Evolutionary conservation across 345 rosid species (phyloP), one percentile per base, ranked within the genome.

Genomic region (Heritiera littoralis): DNA sequence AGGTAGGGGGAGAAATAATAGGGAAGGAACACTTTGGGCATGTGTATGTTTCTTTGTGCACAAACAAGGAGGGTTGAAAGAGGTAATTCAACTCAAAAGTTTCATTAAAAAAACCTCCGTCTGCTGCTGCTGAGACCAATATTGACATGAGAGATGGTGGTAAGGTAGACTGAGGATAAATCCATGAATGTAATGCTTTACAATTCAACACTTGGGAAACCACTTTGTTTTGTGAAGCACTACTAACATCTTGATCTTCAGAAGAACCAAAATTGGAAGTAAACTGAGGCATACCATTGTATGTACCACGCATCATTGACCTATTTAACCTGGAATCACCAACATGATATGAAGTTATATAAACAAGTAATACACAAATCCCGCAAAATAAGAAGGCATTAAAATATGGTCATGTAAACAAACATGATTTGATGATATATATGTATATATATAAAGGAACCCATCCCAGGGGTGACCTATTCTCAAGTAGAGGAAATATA

Each of bases 111-210:
- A 84, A 78, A 96, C 98, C 99, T 89, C 83, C 88, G 66, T 86
- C 94, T 30, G 87, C 76, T 73, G 87, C 88, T 55, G 93, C 81
- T 60, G 92, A 86, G 66, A 83, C 70, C 83, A 94, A 70, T 48
- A 88, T 82, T 35, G 94, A 90, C 73, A 96, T 83, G 60, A 96
- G 81, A 81, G 91, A 89, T 81, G 93, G 83, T 72, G 95, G 98
- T 77, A 96, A 79, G 63, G 87, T 87, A 74, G 97, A 94, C 77
- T 94, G 98, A 49, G 99, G 99, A 83, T 92, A 90, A 77, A 94
- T 83, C 99, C 98, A 96, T 3, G 99, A 96, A 81, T 92, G 90
- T 80, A 94, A 83, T 18, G 92, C 84, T 80, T 85, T 82, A 61
- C 92, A 81, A 83, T 84, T 79, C 77, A 83, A 76, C 51, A 82